A percentile compares a stretch with the other conserved stretches of the same genome.
Conservation (phyloP, 2,329 filamentous ascomycete genomes). For the Fusarium nurragi region DNA sequence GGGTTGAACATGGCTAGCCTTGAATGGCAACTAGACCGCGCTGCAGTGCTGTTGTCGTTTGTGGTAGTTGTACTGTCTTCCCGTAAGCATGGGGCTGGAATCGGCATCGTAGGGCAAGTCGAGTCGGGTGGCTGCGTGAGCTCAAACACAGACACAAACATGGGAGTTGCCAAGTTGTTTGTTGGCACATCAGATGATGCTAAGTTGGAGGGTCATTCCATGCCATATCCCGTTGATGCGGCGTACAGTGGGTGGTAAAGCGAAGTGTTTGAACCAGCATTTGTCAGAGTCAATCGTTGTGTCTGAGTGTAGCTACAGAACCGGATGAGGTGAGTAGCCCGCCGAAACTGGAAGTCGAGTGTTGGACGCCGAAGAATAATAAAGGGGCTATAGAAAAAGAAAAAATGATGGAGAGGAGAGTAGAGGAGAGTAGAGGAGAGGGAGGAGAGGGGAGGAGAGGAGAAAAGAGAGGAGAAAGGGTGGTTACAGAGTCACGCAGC, state of each 20-base stretch:
- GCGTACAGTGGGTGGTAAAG: background rate
- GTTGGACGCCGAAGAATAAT: background rate
- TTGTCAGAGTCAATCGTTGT: background rate
- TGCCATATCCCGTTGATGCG: background rate
- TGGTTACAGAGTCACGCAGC: background rate
- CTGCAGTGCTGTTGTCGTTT: background rate
- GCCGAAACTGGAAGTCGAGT: background rate
- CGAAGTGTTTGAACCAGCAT: background rate
- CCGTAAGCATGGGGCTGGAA: background rate
- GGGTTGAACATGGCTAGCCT: constrained; percentile 1
- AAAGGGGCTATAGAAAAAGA: background rate
- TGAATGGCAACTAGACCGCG: constrained; percentile 1
- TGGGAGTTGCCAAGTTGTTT: background rate
- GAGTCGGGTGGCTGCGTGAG: constrained; percentile 27
- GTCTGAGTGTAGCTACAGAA: background rate
- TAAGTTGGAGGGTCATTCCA: background rate
- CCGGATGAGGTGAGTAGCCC: background rate
- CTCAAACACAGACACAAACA: constrained; percentile 12
- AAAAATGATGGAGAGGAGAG: too few species aligned
- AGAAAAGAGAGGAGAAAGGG: background rate
- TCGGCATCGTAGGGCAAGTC: background rate
- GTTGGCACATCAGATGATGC: background rate
- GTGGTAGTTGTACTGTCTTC: background rate
- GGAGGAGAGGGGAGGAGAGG: background rate
- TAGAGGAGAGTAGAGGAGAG: background rate